phyloP scores from a whole-genome alignment of 2,329 filamentous ascomycete species.

The Neonectria hederae region DNA sequence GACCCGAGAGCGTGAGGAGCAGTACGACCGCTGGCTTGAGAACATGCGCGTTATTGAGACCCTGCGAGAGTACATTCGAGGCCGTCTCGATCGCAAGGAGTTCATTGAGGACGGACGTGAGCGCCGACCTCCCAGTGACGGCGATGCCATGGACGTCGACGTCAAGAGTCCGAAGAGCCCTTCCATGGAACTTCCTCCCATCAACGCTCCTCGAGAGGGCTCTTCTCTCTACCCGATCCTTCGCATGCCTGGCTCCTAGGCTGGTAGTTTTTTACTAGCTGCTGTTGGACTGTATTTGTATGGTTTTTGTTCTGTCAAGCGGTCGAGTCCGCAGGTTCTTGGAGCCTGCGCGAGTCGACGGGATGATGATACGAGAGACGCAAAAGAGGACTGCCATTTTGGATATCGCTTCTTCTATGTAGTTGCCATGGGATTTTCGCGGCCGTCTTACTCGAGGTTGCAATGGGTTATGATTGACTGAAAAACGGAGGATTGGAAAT shows the following conservation, averaged over 20 bases:
- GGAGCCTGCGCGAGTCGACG: not conserved
- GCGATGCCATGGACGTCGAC: constrained; percentile 52
- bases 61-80: constrained; percentile 66
- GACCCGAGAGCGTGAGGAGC: constrained; percentile 67
- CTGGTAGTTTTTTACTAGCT: constrained; percentile 11
- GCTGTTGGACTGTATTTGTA: constrained; percentile 38
- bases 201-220: constrained; percentile 41
- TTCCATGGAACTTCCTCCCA: constrained; percentile 32
- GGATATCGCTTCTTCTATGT: not conserved
- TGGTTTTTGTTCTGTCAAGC: constrained; percentile 25
- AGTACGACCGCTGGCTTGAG: constrained; percentile 72
- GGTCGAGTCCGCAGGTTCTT: not conserved
- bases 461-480: not conserved
- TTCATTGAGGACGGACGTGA: constrained; percentile 53
- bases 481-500: not conserved
- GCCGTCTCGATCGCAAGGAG: constrained; percentile 65
- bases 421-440: not conserved
- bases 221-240: constrained; percentile 54
- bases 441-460: not conserved
- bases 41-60: constrained; percentile 73
- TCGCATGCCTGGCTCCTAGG: constrained; percentile 49
- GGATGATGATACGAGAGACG: not conserved
- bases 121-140: constrained; percentile 28
- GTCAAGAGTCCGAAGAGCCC: constrained; percentile 45
- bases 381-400: not conserved